Evolutionary conservation across 768 basidiomycete genomes (phyloP).

Genomic region (Gelatoporia subvermispora): DNA sequence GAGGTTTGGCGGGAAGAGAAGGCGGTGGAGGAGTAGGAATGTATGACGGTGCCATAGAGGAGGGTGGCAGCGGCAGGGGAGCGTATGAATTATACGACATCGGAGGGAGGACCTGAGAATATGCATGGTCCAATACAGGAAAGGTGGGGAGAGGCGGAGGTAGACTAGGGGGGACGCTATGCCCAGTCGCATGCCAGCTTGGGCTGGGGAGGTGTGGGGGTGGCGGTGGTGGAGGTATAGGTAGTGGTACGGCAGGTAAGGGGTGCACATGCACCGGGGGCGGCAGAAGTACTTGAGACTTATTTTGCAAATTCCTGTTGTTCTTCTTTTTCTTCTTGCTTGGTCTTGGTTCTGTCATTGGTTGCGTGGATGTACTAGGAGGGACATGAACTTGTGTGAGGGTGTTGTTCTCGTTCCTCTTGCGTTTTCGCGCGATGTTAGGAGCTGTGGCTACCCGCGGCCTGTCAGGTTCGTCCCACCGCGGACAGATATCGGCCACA

Average conservation of each 20-base stretch:
- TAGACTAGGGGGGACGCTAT: too few species aligned
- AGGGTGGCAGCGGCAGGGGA: background rate
- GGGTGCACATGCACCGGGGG: background rate
- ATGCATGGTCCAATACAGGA: too few species aligned
- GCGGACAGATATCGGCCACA: background rate
- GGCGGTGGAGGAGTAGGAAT: slow-evolving; percentile 1
- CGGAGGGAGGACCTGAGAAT: too few species aligned
- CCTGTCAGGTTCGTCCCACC: background rate
- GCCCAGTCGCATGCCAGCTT: too few species aligned
- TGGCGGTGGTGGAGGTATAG: too few species aligned
- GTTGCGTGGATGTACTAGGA: background rate
- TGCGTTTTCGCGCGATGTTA: slow-evolving; percentile 11
- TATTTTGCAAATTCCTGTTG: background rate
- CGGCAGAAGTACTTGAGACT: background rate
- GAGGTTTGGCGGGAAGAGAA: background rate
- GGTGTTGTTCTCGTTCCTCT: slow-evolving; percentile 2
- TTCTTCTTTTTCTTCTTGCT: slow-evolving; percentile 13
- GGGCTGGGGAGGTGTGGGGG: too few species aligned
- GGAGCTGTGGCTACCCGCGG: background rate
- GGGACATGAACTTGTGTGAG: background rate
- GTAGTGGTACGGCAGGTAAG: too few species aligned
- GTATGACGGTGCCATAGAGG: background rate
- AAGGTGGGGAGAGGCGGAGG: too few species aligned
- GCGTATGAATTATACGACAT: too few species aligned
- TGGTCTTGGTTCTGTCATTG: slow-evolving; percentile 6